These are phyloP conservation scores for Podaxis pistillaris DNA, from an alignment of 768 basidiomycete species.

Conservation along the genomic window DNA sequence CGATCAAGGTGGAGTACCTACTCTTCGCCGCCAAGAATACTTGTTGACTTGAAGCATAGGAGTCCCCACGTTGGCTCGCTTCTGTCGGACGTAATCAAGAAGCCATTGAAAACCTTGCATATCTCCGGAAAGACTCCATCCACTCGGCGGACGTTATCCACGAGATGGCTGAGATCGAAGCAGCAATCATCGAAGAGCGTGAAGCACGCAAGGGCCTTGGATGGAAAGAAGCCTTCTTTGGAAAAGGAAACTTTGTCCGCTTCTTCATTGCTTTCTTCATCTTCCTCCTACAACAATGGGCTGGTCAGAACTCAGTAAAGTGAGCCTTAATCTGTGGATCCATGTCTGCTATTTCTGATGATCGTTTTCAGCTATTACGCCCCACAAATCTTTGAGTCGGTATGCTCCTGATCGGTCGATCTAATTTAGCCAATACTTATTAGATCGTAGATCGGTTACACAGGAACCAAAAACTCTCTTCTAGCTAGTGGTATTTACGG, in stretches of 20 bases:
- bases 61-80: constrained; percentile 77
- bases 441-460: constrained; percentile 58
- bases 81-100: constrained; percentile 55
- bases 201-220: constrained; percentile 65
- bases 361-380: constrained; percentile 54
- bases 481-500: constrained; percentile 73
- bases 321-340: constrained; percentile 21
- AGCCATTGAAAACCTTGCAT: constrained; percentile 60
- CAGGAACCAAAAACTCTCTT: constrained; percentile 54
- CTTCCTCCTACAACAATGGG: constrained; percentile 81
- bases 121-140: constrained; percentile 47
- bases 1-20: constrained; percentile 46
- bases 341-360: background rate
- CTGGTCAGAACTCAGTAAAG: constrained; percentile 79
- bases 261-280: constrained; percentile 84
- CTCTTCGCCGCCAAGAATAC: background rate
- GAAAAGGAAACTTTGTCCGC: constrained; percentile 78
- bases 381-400: constrained; percentile 69
- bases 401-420: constrained; percentile 26
- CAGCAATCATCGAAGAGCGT: constrained; percentile 73
- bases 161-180: constrained; percentile 81
- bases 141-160: constrained; percentile 46
- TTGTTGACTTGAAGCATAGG: constrained; percentile 32
- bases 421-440: constrained; percentile 1
- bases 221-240: constrained; percentile 68